Conservation (phyloP, 2,329 filamentous ascomycete genomes). For the Grosmannia clavigera region DNA sequence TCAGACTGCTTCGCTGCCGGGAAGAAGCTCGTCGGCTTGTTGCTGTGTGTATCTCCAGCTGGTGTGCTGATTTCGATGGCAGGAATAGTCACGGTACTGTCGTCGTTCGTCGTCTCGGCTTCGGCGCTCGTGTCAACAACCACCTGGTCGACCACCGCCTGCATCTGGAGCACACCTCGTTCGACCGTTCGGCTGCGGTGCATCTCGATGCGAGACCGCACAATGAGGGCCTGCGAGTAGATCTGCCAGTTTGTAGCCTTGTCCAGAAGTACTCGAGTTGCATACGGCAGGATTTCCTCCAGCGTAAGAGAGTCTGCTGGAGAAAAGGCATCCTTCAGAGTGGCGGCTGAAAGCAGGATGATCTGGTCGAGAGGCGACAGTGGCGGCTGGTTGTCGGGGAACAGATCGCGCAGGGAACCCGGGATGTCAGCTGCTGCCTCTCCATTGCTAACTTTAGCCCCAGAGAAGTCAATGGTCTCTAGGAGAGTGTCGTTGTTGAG, state of each 20-base stretch:
- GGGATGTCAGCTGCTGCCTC: slow-evolving; percentile 35
- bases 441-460: slow-evolving; percentile 8
- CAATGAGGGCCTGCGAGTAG: slow-evolving; percentile 84
- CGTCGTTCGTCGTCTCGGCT: slow-evolving; percentile 7
- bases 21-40: slow-evolving; percentile 64
- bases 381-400: slow-evolving; percentile 70
- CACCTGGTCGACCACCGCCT: slow-evolving; percentile 90
- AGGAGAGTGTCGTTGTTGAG: slow-evolving; percentile 89
- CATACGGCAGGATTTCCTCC: slow-evolving; percentile 90
- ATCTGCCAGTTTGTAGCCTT: slow-evolving; percentile 96
- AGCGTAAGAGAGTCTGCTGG: slow-evolving; percentile 74
- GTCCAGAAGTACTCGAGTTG: slow-evolving; percentile 73
- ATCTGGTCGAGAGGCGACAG: slow-evolving; percentile 78
- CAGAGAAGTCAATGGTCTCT: slow-evolving; percentile 70
- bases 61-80: slow-evolving; percentile 31
- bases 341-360: slow-evolving; percentile 76
- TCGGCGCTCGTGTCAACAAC: slow-evolving; percentile 60
- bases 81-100: slow-evolving; percentile 24
- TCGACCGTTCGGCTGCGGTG: slow-evolving; percentile 81
- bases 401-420: slow-evolving; percentile 46
- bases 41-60: slow-evolving; percentile 11
- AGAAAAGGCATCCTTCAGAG: slow-evolving; percentile 76
- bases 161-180: slow-evolving; percentile 79
- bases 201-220: slow-evolving; percentile 80
- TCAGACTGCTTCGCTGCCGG: slow-evolving; percentile 64